These are phyloP conservation scores for Pachysandra terminalis DNA, from an alignment of 164 flowering plant species.

Conservation along the genomic window DNA sequence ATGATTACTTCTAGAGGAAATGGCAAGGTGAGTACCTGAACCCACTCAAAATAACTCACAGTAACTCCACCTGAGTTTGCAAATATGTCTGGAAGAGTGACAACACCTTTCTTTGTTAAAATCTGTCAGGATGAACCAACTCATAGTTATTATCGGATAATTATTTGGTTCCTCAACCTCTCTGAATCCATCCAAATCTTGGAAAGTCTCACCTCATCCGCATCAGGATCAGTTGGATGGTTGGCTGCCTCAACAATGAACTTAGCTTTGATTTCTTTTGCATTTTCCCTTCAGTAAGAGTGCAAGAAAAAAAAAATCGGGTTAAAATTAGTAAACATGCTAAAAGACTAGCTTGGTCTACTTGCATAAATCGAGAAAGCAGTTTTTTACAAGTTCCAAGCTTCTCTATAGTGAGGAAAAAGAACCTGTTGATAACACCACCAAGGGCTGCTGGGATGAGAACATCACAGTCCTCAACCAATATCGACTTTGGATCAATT, in stretches of 20 bases:
- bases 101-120: constrained; percentile 78
- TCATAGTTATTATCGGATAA: neutral
- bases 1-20: neutral
- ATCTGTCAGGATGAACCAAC: constrained; percentile 41
- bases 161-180: neutral
- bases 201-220: constrained; percentile 68
- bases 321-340: neutral
- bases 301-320: neutral
- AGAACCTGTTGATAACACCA: constrained; percentile 90
- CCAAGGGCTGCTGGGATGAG: too few species aligned
- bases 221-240: constrained; percentile 98
- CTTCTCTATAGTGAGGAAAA: neutral
- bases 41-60: constrained; percentile 98
- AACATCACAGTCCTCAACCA: too few species aligned
- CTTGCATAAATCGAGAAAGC: neutral
- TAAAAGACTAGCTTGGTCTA: neutral
- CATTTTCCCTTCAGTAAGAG: constrained; percentile 65
- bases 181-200: neutral
- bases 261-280: constrained; percentile 69
- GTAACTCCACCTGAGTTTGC: constrained; percentile 99
- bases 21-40: constrained; percentile 58
- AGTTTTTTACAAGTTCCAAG: neutral
- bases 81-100: constrained; percentile 82
- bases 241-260: constrained; percentile 94
- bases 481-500: constrained; percentile 59